These are phyloP conservation scores for Piromyces sp. DNA, from an alignment of 192 early-diverging fungal genomes.

Conservation along the genomic window DNA sequence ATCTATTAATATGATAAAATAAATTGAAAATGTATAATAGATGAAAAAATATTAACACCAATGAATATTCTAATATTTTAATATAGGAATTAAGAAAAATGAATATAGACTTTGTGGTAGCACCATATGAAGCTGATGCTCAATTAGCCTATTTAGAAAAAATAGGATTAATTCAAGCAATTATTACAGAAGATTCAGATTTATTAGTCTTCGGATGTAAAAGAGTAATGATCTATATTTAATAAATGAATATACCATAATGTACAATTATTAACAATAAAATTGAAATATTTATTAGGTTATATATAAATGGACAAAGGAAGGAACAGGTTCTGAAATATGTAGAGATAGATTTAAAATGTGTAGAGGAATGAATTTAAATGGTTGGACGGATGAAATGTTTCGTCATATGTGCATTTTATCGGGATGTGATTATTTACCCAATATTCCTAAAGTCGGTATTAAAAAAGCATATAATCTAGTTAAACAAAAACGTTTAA, in stretches of 20 bases:
- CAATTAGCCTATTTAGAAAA: slow-evolving; percentile 73
- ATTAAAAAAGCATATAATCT: slow-evolving; percentile 53
- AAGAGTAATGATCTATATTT: slow-evolving; percentile 13
- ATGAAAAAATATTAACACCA: no score
- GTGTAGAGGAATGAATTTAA: not conserved
- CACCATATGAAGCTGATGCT: slow-evolving; percentile 95
- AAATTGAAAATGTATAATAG: no score
- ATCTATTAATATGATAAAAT: no score
- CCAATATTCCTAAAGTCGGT: slow-evolving; percentile 67
- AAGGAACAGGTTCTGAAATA: not conserved
- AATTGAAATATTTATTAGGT: not conserved
- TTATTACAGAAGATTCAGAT: slow-evolving; percentile 92
- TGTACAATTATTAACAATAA: no score
- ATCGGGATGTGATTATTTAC: slow-evolving; percentile 94
- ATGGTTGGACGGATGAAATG: slow-evolving; percentile 5
- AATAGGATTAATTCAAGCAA: slow-evolving; percentile 45
- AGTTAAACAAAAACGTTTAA: slow-evolving; percentile 3
- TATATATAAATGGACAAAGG: not conserved
- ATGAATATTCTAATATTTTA: no score
- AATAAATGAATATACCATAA: no score
- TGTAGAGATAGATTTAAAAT: not conserved
- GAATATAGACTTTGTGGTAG: slow-evolving; percentile 61
- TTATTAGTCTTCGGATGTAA: slow-evolving; percentile 79
- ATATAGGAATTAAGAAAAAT: slow-evolving; percentile 40
- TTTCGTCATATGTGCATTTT: slow-evolving; percentile 87